These are phyloP conservation scores for Corchorus capsularis DNA, from an alignment of 345 rosid species.

Conservation along the genomic window DNA sequence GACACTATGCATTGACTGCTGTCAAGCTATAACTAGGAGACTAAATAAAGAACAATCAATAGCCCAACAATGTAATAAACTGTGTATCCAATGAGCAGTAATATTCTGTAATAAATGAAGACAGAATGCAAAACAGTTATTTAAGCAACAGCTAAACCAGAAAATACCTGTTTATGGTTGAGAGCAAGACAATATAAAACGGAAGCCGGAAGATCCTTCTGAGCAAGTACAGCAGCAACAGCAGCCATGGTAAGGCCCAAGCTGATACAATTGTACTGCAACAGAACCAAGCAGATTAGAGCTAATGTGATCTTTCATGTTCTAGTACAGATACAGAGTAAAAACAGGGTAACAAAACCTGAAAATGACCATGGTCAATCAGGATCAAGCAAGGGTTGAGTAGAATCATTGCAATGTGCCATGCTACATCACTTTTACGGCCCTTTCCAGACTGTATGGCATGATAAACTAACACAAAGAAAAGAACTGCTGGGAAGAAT, in stretches of 20 bases:
- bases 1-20: neutral
- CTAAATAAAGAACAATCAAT: neutral
- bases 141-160: neutral
- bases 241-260: slow-evolving; percentile 87
- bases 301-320: slow-evolving; percentile 10
- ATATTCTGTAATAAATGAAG: neutral
- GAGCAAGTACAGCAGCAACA: slow-evolving; percentile 70
- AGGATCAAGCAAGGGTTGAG: slow-evolving; percentile 81
- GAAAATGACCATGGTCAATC: slow-evolving; percentile 97
- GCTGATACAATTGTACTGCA: slow-evolving; percentile 94
- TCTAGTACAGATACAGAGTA: neutral
- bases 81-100: neutral
- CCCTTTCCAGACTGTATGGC: slow-evolving; percentile 15
- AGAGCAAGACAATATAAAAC: slow-evolving; percentile 81
- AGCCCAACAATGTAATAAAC: neutral
- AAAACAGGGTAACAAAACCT: slow-evolving; percentile 47
- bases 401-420: slow-evolving; percentile 76
- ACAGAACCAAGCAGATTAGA: slow-evolving; percentile 28
- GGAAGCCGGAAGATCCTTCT: slow-evolving; percentile 60
- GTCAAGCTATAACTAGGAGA: neutral
- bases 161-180: slow-evolving; percentile 87
- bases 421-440: slow-evolving; percentile 47
- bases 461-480: slow-evolving; percentile 57
- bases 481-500: slow-evolving; percentile 81
- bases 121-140: neutral